Evolutionary conservation across 495 filamentous ascomycete species (phyloP), one percentile per base, ranked within the genome.

Genomic region (Penicillium flavigenum): DNA sequence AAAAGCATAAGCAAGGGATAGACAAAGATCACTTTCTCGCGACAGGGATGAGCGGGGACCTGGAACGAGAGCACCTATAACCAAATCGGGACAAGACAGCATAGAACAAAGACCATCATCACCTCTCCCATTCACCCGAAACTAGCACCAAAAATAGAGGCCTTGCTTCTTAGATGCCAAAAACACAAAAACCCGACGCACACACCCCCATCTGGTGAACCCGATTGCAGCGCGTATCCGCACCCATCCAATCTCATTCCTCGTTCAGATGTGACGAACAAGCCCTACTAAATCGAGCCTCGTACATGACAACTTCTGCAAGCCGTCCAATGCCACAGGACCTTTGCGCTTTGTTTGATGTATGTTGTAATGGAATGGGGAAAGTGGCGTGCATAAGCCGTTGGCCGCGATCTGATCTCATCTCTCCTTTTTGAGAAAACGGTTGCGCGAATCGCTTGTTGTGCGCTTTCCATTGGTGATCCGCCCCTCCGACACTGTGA

Each of bases 1-100:
- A 56, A 50, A 20, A 49, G 9, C 3, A 26, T 17, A 65, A 60
- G 63, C 63, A 65, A 65, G 63, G 63, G 60, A 50, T 32, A 16
- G 11, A 34, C 31, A 34, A 11, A 4, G 10, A 34, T 4, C 31
- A 14, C 3, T 14, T 34, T 9, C 59, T 51, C 16, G 38, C 20
- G 44, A 42, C 31, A 46, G 43, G 31, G 44, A 53, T 8, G 7
- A 9, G 4, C 31, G 1, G 11, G 11, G 11, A 3, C 10, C 31
- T 2, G 31, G 4, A 4, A 14, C 10, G 31, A 34, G 31, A 34
- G 31, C 10, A 34, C 31, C n/a, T 9, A 39, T 17, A 7, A 39
- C 36, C 36, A 9, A 39, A 39, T 39, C n/a, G 6, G n/a, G 36
- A n/a, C 36, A 17, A 5, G 6, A n/a, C 2, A n/a, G 36, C 4